Evolutionary conservation across 2,329 filamentous ascomycete species (phyloP).

Genomic region (Blastomyces parvus): DNA sequence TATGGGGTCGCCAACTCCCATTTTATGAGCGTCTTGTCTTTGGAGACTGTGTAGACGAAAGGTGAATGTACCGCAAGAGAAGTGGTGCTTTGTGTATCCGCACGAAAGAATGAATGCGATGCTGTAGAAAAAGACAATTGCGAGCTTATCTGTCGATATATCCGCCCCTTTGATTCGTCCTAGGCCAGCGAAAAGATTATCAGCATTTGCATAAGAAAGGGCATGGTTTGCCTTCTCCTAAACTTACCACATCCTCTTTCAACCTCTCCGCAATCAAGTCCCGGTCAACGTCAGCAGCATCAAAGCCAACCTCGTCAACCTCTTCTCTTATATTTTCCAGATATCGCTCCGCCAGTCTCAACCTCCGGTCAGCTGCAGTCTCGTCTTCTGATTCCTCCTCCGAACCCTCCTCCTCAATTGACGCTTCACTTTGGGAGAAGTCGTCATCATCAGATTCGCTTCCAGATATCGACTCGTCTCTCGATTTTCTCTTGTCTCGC

Average conservation of each 20-base stretch:
- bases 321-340: constrained; percentile 81
- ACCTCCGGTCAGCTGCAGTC: constrained; percentile 77
- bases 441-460: constrained; percentile 66
- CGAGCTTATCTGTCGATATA: constrained; percentile 70
- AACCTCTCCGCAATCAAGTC: constrained; percentile 86
- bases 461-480: constrained; percentile 77
- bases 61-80: constrained; percentile 69
- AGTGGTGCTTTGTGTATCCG: constrained; percentile 68
- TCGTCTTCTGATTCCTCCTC: constrained; percentile 60
- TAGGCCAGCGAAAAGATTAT: constrained; percentile 15
- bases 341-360: constrained; percentile 84
- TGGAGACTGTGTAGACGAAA: constrained; percentile 79
- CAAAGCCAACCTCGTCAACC: constrained; percentile 75
- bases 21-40: constrained; percentile 75
- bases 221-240: background rate
- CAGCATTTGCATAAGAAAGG: constrained; percentile 8
- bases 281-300: constrained; percentile 85
- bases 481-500: constrained; percentile 33
- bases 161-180: constrained; percentile 78
- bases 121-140: constrained; percentile 61
- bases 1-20: constrained; percentile 62
- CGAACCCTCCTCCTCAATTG: constrained; percentile 41
- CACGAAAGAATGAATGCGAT: constrained; percentile 62
- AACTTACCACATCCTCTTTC: constrained; percentile 68
- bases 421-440: constrained; percentile 37